Evolutionary conservation across 805 yeast species (phyloP), one percentile per base, ranked within the genome.

Genomic region (Yueomyces sp.): DNA sequence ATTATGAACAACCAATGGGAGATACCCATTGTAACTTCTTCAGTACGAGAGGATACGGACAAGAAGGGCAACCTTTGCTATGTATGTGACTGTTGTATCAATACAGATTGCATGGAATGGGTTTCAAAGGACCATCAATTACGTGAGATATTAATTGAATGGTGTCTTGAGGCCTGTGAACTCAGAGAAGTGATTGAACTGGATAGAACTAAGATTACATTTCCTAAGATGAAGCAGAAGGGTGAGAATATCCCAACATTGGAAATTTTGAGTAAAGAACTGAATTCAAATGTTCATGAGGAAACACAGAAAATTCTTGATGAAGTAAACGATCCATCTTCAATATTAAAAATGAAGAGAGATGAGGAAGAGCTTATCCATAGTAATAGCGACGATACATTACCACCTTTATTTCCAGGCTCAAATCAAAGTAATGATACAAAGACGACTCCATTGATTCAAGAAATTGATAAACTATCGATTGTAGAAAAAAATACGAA

Each of bases 91-190:
- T 87, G 96, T 60, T 78, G 88, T 40, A 73, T 86, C 45, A 78
- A 85, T 55, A 69, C 75, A 6, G 63, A 63, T 34, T 76, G 87
- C 41, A 70, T 79, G 64, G 63, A 66, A 38, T 79, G 88, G 81
- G 70, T 79, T 32, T 67, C 73, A 38, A 52, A 70, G 37, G 81
- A 79, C 49, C 50, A 63, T 1, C 82, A 82, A 42, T 67, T 86
- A 44, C 68, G 77, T 46, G 69, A 76, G 40, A 79, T 86, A 11
- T 57, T 85, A 41, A 73, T 82, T 5, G 95, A 85, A 56, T 85
- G 95, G 82, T 81, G 94, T 53, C 58, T 86, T 37, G 94, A 85
- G 55, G 73, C 87, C 8, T 76, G 84, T 3, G 95, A 85, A 56
- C 63, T 79, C 46, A 54, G 71, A 28, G 65, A 63, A 12, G 65